Percentiles rank a stretch among this genome's conserved stretches.
Evolutionary conservation across 306 rosid species (phyloP).

Genomic region (Sechiopsis laciniata): DNA sequence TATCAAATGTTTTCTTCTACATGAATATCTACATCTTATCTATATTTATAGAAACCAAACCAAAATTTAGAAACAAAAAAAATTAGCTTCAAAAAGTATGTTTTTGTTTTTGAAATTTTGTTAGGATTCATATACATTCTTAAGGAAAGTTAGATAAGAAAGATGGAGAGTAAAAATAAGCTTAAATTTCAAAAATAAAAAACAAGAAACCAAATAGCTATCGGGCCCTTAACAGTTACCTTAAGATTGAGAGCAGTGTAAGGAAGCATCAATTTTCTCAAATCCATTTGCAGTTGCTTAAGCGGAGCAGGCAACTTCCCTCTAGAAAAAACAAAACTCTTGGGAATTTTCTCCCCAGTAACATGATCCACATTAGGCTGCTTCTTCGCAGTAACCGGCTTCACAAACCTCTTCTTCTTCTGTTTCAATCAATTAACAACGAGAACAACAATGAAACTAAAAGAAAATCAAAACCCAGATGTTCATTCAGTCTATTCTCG

Average conservation of each 20-base stretch:
- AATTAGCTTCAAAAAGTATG: no score
- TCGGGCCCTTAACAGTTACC: no score
- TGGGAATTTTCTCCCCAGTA: conserved; percentile 87
- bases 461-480: background rate
- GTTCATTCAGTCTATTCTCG: background rate
- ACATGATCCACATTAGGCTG: conserved; percentile 67
- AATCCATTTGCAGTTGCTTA: conserved; percentile 77
- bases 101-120: no score
- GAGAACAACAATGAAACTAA: conserved; percentile 2
- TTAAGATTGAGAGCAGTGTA: conserved; percentile 73
- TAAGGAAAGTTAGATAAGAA: no score
- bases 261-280: conserved; percentile 83
- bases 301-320: conserved; percentile 81
- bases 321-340: conserved; percentile 74
- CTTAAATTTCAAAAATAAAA: no score
- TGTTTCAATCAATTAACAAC: conserved; percentile 16
- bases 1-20: no score
- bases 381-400: conserved; percentile 45
- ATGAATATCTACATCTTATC: no score
- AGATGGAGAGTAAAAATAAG: no score
- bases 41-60: no score
- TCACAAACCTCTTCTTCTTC: conserved; percentile 49
- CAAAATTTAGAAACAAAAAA: no score
- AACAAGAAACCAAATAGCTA: no score
- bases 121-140: no score